These are phyloP conservation scores for Rhizoctonia solani DNA, from an alignment of 1,284 basidiomycete species.

Conservation along the genomic window DNA sequence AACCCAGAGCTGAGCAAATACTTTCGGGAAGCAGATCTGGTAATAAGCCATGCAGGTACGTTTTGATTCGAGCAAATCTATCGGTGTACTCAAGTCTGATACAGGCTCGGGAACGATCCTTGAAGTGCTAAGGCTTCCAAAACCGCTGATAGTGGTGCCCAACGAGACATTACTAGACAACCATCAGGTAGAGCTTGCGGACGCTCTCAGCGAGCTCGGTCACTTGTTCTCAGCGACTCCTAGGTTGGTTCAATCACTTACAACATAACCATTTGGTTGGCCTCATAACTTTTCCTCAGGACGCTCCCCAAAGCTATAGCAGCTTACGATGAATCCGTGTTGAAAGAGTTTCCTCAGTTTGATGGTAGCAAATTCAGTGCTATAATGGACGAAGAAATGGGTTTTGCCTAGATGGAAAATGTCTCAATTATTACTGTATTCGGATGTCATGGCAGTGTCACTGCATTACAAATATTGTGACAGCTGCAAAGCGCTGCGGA, in stretches of 20 bases:
- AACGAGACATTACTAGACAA: constrained; percentile 90
- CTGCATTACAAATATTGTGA: constrained; percentile 21
- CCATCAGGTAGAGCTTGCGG: constrained; percentile 90
- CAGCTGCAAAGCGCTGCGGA: constrained; percentile 25
- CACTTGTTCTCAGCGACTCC: constrained; percentile 67
- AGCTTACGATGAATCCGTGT: constrained; percentile 51
- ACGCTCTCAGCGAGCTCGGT: constrained; percentile 63
- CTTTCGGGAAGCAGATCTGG: constrained; percentile 68
- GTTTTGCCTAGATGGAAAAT: constrained; percentile 50
- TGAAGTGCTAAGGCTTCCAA: constrained; percentile 76
- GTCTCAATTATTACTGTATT: background rate
- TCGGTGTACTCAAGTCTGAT: constrained; percentile 12
- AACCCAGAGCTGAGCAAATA: constrained; percentile 70
- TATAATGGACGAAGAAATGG: constrained; percentile 75
- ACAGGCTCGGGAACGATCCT: constrained; percentile 93
- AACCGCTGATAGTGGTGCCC: constrained; percentile 84
- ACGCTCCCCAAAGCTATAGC: constrained; percentile 58
- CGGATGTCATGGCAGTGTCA: constrained; percentile 11
- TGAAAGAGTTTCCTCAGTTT: constrained; percentile 67
- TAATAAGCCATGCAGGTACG: constrained; percentile 93
- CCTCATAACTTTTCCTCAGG: constrained; percentile 47
- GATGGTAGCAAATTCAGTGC: constrained; percentile 65
- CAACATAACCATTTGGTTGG: constrained; percentile 8
- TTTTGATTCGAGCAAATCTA: background rate
- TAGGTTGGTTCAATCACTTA: constrained; percentile 52